Evolutionary conservation across 1,139 yeast species (phyloP).

Genomic region (Blastobotrys petasosporus): DNA sequence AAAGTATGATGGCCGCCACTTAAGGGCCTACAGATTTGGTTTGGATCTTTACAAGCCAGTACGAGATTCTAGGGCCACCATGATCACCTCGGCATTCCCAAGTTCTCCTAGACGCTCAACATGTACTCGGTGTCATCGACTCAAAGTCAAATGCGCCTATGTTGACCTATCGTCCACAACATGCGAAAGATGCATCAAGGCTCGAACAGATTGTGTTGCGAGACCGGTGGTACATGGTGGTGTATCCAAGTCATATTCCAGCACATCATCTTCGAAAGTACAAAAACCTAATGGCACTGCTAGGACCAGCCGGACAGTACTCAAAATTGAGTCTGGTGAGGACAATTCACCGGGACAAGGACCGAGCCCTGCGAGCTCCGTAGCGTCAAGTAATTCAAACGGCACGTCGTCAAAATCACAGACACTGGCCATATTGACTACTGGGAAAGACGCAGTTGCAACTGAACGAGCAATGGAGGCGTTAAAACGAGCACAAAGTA

Average conservation of each 20-base stretch:
- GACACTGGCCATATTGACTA: neutral
- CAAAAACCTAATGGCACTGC: too few relatives aligned
- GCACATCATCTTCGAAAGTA: too few relatives aligned
- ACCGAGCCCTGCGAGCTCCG: neutral
- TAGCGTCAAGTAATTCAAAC: constrained; percentile 16
- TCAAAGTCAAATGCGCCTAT: constrained; percentile 51
- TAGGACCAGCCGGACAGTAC: too few relatives aligned
- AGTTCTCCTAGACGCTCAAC: constrained; percentile 36
- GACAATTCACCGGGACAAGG: neutral
- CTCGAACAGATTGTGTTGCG: constrained; percentile 43
- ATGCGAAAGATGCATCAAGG: constrained; percentile 45
- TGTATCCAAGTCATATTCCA: neutral
- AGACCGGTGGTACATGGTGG: neutral
- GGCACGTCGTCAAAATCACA: constrained; percentile 11
- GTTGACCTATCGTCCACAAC: constrained; percentile 42
- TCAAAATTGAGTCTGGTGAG: neutral
- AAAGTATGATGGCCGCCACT: too few relatives aligned
- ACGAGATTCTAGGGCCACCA: too few relatives aligned
- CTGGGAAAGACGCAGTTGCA: neutral
- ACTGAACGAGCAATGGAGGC: too few relatives aligned
- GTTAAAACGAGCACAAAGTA: neutral
- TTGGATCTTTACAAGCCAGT: too few relatives aligned
- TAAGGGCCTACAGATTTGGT: too few relatives aligned
- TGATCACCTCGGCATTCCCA: too few relatives aligned
- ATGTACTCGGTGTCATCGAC: constrained; percentile 52